Evolutionary conservation across 352 stramenopile genomes (phyloP), one percentile per base, ranked within the genome.

Genomic region (Globisporangium ultimum): DNA sequence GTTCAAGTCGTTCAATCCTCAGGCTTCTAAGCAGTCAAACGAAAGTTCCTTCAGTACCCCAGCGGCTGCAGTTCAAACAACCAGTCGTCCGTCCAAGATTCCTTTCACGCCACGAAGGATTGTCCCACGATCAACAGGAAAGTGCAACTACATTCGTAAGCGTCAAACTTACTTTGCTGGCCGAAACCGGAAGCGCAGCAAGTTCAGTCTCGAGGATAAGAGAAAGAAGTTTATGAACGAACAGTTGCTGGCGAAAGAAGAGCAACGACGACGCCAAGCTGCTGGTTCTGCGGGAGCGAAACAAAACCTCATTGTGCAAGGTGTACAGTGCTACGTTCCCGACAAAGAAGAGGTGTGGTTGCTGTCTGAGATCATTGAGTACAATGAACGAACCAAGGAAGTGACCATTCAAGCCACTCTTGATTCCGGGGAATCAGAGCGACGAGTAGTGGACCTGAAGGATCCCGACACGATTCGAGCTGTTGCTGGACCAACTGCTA

Each of bases 281-380:
- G 72, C 68, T 13, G 87, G 83, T 20, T 79, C 80, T 8, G 71
- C 68, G 22, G 80, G 22, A 12, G 68, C 81, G 53, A 94, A 90
- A 58, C 81, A 91, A 41, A 94, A 94, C 60, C 67, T 93, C 52
- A 94, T 93, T 64, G 87, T 94, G 3, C 82, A 80, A 1, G 87
- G 87, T n/a, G 84, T 95, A 18, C 84, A 94, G 61, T 96, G 87
- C 73, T 96, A 93, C 66, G 85, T 96, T 43, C 87, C 87, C 15
- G 87, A 96, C 65, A 88, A 91, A 51, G 81, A 93, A 2, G 78
- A 96, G 32, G 85, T 93, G 49, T 96, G 87, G 87, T 61, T 94
- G 43, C 67, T 91, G 13, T 79, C 87, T 1, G 85, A 96, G 53
- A 80, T 96, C 45, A 64, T 94, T 7, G 79, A 91, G 24, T 92